Evolutionary conservation across 2,329 filamentous ascomycete genomes (phyloP), one percentile per base, ranked within the genome.

Genomic region (Helicocarpus griseus): DNA sequence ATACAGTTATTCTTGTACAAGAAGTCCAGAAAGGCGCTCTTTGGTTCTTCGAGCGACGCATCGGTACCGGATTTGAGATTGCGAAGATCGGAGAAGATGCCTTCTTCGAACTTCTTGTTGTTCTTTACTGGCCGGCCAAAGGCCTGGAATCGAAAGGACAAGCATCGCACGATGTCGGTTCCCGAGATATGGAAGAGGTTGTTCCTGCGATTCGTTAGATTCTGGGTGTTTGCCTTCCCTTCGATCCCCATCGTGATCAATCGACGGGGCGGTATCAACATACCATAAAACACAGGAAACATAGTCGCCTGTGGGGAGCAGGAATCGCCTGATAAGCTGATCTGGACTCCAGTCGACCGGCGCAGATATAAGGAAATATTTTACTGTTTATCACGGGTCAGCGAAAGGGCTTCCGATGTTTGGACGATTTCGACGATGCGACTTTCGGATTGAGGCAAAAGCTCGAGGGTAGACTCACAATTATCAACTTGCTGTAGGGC

Each of bases 1-100:
- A 98, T 98, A 79, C 93, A 98, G 77, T 98, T 98, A 81, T 98
- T 98, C 80, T 98, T 98, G 82, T 98, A 98, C 41, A 98, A 79
- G 70, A 97, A 98, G 72, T 98, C 93, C 56, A 98, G 81, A 74
- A 98, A 98, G 1, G 87, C 85, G 73, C 91, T 97, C 79, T 98
- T 98, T 51, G 93, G 93, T 76, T 98, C 93, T 73, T 98, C 93
- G 54, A 98, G 82, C 39, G 93, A 96, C 46, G 93, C 93, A 76
- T 98, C 93, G 62, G 91, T 97, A 58, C 93, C 93, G 22, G 93
- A 95, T 75, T 98, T 98, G 61, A 98, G 80, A 70, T 98, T 98
- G 71, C 93, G 87, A 68, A 98, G 77, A 69, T 98, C 93, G 40
- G 93, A 98, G 73, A 98, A 98, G 73, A 98, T 97, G 61, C 93